Evolutionary conservation across 352 stramenopile species (phyloP), one percentile per base, ranked within the genome.

Genomic region (Phytopythium chamaehyphon): DNA sequence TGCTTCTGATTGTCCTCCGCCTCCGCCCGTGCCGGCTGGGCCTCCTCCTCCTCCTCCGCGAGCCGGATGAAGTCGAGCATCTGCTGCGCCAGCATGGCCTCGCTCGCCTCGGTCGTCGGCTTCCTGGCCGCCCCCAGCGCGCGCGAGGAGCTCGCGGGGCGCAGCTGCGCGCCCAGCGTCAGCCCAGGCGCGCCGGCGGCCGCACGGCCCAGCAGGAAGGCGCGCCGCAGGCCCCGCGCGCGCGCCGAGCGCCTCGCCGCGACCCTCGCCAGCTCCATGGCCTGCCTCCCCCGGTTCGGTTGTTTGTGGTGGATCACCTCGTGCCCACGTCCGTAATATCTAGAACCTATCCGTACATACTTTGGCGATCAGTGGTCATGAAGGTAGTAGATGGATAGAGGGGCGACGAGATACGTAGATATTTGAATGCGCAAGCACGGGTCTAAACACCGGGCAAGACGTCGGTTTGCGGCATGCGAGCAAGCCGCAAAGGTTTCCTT

Each of bases 11-110:
- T 3, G 10, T 50, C 33, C 6, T 65, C 39, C 0, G 4, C 21
- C 6, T n/a, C 26, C 12, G 24, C 28, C 5, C 28, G 28, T 9
- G 5, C 28, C n/a, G n/a, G n/a, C n/a, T 33, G 23, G 37, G 31
- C 28, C 0, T 50, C 31, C 33, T 63, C 49, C 2, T 71, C 53
- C 0, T 68, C 59, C 44, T 75, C 71, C 9, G 63, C 68, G 7
- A 79, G 55, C 52, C 66, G 57, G 64, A 86, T 78, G 51, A 79
- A 84, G 54, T 89, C 78, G 40, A 87, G 43, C 64, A 89, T 76
- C 46, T 89, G 78, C 69, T 89, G 78, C 52, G 71, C 73, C 33
- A 89, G 57, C 43, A 73, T 66, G 22, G 73, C 57, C 45, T 89
- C 78, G 22, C 64, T 82, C 40, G 66, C 62, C 23, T 89, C 77